phyloP scores from a whole-genome alignment of 1,284 basidiomycete genomes.

The Austropuccinia psidii region DNA sequence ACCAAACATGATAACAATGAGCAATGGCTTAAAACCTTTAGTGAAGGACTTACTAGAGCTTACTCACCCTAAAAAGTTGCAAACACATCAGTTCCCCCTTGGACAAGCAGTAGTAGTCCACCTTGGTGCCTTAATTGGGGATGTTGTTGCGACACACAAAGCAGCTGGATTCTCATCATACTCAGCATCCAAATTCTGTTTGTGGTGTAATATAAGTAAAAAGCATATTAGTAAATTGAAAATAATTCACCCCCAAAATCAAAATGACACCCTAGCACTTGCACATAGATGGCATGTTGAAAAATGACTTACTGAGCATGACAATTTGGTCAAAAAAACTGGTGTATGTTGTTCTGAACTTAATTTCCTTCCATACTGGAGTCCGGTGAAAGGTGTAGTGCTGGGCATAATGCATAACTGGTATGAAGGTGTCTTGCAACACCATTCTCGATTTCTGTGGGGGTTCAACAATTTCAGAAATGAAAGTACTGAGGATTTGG shows the following conservation, averaged over 20 bases:
- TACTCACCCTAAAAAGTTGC: neutral
- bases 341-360: slow-evolving; percentile 12
- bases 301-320: neutral
- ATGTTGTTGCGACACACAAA: slow-evolving; percentile 5
- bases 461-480: too few species aligned
- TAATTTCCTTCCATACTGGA: slow-evolving; percentile 3
- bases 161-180: slow-evolving; percentile 9
- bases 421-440: slow-evolving; percentile 13
- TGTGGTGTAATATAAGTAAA: too few species aligned
- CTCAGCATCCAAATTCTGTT: neutral
- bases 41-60: neutral
- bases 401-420: slow-evolving; percentile 31
- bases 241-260: too few species aligned
- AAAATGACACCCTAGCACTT: neutral
- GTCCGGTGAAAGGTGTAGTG: neutral
- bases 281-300: neutral
- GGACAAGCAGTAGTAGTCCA: neutral
- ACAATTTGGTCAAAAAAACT: neutral
- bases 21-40: neutral
- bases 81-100: neutral
- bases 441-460: slow-evolving; percentile 3
- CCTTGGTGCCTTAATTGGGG: neutral
- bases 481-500: too few species aligned
- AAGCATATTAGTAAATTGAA: too few species aligned
- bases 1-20: neutral